A percentile compares a stretch with the other conserved stretches of the same genome.
phyloP scores from a whole-genome alignment of 257 asterid genomes.

The Thymus mandschuricus region DNA sequence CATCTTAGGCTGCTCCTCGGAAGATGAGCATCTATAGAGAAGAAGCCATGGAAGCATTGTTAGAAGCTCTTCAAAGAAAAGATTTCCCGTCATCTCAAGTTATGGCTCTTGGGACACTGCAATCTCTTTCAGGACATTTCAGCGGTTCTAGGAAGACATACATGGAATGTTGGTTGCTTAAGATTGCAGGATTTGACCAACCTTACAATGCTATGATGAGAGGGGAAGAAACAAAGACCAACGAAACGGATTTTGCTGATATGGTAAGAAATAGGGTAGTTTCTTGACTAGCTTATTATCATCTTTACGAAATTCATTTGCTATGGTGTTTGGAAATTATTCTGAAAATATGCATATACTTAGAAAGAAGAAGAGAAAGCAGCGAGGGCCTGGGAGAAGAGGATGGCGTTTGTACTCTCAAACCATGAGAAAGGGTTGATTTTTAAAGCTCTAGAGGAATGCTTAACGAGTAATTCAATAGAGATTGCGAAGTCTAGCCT shows the following conservation, averaged over 20 bases:
- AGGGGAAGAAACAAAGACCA: conserved; percentile 40
- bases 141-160: conserved; percentile 50
- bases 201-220: conserved; percentile 44
- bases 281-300: neutral
- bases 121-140: conserved; percentile 62
- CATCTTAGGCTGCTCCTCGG: conserved; percentile 60
- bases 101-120: conserved; percentile 60
- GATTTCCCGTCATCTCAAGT: conserved; percentile 75
- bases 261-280: conserved; percentile 39
- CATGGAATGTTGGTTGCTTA: conserved; percentile 69
- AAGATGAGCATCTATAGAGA: conserved; percentile 88
- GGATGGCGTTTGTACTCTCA: conserved; percentile 68
- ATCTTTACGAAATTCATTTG: neutral
- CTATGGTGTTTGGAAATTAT: neutral
- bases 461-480: conserved; percentile 65
- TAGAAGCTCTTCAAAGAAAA: conserved; percentile 67
- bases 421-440: conserved; percentile 74
- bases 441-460: conserved; percentile 71
- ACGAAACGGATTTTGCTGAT: conserved; percentile 42
- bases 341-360: neutral
- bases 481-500: conserved; percentile 74
- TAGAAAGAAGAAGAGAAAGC: conserved; percentile 80
- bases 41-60: conserved; percentile 75
- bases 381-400: conserved; percentile 64
- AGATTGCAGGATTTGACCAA: conserved; percentile 63